Evolutionary conservation across 768 basidiomycete species (phyloP).

Genomic region (Holtermanniella nyarrowii): DNA sequence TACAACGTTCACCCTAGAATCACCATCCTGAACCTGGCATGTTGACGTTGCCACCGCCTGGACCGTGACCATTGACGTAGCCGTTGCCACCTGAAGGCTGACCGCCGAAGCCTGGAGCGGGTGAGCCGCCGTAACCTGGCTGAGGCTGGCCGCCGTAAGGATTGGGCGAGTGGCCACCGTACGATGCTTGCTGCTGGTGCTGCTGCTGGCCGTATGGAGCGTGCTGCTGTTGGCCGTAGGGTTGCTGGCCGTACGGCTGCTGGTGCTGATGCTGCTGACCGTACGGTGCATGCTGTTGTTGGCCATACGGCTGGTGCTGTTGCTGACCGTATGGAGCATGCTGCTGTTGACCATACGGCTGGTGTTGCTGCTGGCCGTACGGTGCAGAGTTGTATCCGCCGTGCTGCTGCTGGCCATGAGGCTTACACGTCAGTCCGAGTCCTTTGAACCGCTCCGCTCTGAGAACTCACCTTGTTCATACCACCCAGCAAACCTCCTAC

Average conservation of each 20-base stretch:
- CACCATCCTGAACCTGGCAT: constrained; percentile 9
- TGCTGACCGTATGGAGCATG: too few relatives aligned
- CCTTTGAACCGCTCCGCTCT: too few relatives aligned
- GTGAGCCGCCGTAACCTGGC: not conserved
- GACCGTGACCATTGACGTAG: not conserved
- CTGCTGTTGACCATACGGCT: too few relatives aligned
- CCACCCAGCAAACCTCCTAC: too few relatives aligned
- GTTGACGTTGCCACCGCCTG: constrained; percentile 1
- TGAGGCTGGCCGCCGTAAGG: not conserved
- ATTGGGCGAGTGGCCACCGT: not conserved
- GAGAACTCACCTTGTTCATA: too few relatives aligned
- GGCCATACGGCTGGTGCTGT: too few relatives aligned
- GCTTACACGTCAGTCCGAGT: too few relatives aligned
- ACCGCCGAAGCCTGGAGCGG: not conserved
- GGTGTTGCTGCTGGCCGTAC: too few relatives aligned
- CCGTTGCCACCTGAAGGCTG: not conserved
- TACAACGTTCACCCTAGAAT: not conserved
- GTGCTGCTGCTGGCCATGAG: too few relatives aligned
- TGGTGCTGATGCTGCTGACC: not conserved
- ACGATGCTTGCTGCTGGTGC: not conserved
- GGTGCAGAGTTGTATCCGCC: too few relatives aligned
- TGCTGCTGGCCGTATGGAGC: not conserved
- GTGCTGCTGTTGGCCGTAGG: not conserved
- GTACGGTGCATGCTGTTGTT: too few relatives aligned
- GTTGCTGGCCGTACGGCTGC: not conserved